Evolutionary conservation across 768 basidiomycete species (phyloP), one percentile per base, ranked within the genome.

Genomic region (Saitozyma podzolica): DNA sequence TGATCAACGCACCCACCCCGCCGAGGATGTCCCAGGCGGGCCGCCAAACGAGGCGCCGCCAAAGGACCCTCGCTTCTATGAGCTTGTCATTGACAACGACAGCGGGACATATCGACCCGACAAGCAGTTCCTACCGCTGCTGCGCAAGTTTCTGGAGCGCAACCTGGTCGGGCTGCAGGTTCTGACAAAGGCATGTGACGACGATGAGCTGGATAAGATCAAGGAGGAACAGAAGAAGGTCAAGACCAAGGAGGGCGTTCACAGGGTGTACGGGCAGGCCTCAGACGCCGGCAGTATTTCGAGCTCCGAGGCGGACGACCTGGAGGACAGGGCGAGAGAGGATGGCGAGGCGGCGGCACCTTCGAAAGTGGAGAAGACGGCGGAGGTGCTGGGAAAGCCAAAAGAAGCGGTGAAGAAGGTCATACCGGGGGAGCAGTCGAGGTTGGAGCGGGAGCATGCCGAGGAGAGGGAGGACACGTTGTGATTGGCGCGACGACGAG

Each of bases 91-190:
- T 71, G 91, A 92, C 76, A 92, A 93, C 68, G 81, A 83, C 70
- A 81, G 80, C 68, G 91, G 91, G 54, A 93, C 90, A 56, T 92
- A 92, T 74, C 84, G 89, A 40, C 91, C 91, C 0, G 85, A 90
- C 72, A 82, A 83, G 57, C 77, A 69, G 57, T 70, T 91, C 66
- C 79, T 92, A 2, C 87, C 88, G 0, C 75, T 82, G 49, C 76
- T 91, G 60, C 84, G 85, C 73, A 82, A 81, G 65, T 80, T 89
- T 37, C 73, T 92, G 55, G 86, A 89, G 78, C 83, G 84, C 70
- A 92, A 92, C 72, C 90, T 93, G 73, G 82, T 85, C 17, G 87
- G 86, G 2, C 82, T 90, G 61, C 77, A 68, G 41, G 82, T 91
- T 17, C 86, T 85, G 13, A 52, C 50, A 40, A 80, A 85, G 72